Evolutionary conservation across 257 asterid species (phyloP), one percentile per base, ranked within the genome.

Genomic region (Avicennia marina): DNA sequence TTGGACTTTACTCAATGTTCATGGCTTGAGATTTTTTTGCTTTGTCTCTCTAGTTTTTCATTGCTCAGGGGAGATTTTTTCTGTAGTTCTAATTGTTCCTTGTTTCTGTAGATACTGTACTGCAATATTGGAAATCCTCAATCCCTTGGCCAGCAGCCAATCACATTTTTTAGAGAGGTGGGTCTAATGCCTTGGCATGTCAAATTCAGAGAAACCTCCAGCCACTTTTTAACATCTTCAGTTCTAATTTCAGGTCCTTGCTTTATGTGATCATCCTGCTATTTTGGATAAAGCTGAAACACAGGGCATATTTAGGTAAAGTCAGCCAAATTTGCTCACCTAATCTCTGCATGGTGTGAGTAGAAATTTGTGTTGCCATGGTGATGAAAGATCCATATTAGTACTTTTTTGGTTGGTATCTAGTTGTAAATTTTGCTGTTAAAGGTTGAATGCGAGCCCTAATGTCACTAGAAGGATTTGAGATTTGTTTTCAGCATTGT

Each of bases 91-190:
- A 36, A 36, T 36, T 22, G 38, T 31, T 57, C 24, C 59, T 47
- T 36, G 47, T 56, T 56, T 68, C 38, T 47, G 61, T 90, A 91
- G 96, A 85, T 91, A 54, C 58, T 91, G 19, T 91, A 91, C 72
- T 91, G 96, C 80, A 91, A 88, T 49, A 91, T 91, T 45, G 98
- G 98, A 45, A 91, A 91, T 64, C 98, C 98, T 59, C 98, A 91
- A 63, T 79, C 98, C 40, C 86, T 91, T 44, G 95, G 93, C 57
- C 98, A 91, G 77, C 95, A 85, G 68, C 96, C 98, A 50, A 78
- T 91, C 73, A 85, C 96, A n/a, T 91, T 91, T 73, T 91, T 91
- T 66, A 81, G 98, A 73, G 98, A 91, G 98, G 98, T 91, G 15
- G 11, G 83, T 59, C 2, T 20, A 25, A 25, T 66, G 32, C 36